Conservation (phyloP, 2,329 filamentous ascomycete species). For the Alternaria alternata region DNA sequence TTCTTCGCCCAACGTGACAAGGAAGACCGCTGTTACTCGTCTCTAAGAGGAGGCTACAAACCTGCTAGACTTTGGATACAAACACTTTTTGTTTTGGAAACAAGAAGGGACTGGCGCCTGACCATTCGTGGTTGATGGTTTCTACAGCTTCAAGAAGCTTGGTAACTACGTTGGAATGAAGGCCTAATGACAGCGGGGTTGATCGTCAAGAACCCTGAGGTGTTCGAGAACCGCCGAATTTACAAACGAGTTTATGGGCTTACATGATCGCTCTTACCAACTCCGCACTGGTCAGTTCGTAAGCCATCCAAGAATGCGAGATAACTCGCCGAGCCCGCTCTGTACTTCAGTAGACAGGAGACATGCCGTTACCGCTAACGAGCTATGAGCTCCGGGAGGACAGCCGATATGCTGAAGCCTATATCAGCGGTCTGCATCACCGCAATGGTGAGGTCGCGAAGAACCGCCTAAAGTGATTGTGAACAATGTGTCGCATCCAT, state of each 20-base stretch:
- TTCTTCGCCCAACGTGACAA: conserved; percentile 7
- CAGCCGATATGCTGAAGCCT: not conserved
- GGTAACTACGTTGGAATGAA: not conserved
- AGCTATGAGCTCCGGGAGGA: not conserved
- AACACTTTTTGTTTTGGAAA: not conserved
- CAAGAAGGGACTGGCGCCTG: not conserved
- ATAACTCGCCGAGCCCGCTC: conserved; percentile 12
- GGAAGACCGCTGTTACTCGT: conserved; percentile 7
- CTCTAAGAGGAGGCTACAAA: not conserved
- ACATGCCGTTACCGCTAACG: conserved; percentile 5
- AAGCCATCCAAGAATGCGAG: conserved; percentile 23
- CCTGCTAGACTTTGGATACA: not conserved
- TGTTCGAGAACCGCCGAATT: conserved; percentile 12
- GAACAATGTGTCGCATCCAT: not conserved
- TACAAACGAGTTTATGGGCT: conserved; percentile 5
- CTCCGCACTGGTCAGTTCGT: conserved; percentile 26
- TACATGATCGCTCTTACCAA: conserved; percentile 22
- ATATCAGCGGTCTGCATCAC: conserved; percentile 3
- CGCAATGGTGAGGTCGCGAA: not conserved
- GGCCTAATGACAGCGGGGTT: conserved; percentile 2
- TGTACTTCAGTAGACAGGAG: conserved; percentile 1
- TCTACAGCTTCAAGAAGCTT: not conserved
- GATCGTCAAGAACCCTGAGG: conserved; percentile 4
- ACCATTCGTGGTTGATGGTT: not conserved
- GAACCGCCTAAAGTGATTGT: not conserved